Base-by-base conservation (phyloP, 2,329 filamentous ascomycete genomes). In the Byssothecium circinans region DNA sequence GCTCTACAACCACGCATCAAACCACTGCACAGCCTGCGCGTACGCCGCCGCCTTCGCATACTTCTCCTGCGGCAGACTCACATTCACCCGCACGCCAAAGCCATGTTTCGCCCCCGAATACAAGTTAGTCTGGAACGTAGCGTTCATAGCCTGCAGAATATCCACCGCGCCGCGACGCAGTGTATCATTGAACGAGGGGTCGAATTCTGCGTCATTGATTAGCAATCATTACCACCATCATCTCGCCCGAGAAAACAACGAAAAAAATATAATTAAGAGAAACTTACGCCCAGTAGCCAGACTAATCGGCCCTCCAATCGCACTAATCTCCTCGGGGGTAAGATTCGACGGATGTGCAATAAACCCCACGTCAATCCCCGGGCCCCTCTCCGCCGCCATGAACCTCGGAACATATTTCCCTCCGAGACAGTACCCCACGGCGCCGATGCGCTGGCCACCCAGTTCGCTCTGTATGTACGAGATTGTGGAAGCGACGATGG, bases 361-460 rank as follows among this genome's bases (percentile, higher is more conserved):
- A 71, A 80, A 91, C 33, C 85, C 87, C 45, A 80, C 85, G 40
- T 86, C 74, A 56, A 89, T 54, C 8, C 59, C 58, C 37, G 52
- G 75, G 51, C 81, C 83, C 4, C 23, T 5, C 23, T 25, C 23
- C 46, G 74, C 50, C 19, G 74, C 73, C 3, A 81, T 78, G 73
- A 84, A 84, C 25, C 87, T 83, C 41, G 80, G 76, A 27, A 89
- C 82, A 68, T 88, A 91, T 81, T 88, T 88, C 45, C 79, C 87
- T 38, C 87, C 86, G 55, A 89, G 87, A 71, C 87, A 90, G 71
- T 89, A 89, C 0, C 87, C 87, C 0, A 84, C 80, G 15, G 76
- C 79, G 3, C 81, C 86, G 35, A 89, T 72, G 54, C 79, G 81
- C 62, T 79, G 81, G 42, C 79, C 50, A 14, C 59, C 54, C 29